Percentiles rank a stretch among this genome's conserved stretches.
Evolutionary conservation across 768 basidiomycete species (phyloP).

Genomic region (Leucosporidium creatinivorum): DNA sequence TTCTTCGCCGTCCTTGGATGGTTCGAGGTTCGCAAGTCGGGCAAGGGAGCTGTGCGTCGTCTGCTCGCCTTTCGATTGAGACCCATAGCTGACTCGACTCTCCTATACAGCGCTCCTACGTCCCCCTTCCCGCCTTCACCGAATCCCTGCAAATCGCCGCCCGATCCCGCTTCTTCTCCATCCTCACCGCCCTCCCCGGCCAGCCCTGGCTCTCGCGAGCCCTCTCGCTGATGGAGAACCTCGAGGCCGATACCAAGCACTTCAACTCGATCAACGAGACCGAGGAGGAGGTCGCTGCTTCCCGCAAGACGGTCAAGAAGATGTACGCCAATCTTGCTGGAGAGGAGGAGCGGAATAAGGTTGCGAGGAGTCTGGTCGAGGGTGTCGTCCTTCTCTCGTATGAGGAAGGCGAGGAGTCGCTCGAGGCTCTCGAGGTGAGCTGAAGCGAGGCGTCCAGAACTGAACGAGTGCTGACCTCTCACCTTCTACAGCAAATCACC

Average conservation of each 20-base stretch:
- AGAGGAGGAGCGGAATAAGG: conserved; percentile 4
- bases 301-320: conserved; percentile 45
- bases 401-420: conserved; percentile 57
- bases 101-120: conserved; percentile 51
- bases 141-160: conserved; percentile 62
- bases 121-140: conserved; percentile 63
- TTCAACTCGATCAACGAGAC: conserved; percentile 26
- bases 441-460: too few species aligned
- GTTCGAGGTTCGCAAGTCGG: conserved; percentile 66
- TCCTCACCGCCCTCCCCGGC: conserved; percentile 62
- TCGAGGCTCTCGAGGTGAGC: conserved; percentile 58
- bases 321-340: conserved; percentile 15
- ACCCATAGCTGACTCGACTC: background rate
- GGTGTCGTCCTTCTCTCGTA: conserved; percentile 64
- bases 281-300: conserved; percentile 44
- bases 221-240: conserved; percentile 27
- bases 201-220: conserved; percentile 28
- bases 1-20: conserved; percentile 77
- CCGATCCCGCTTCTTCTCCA: conserved; percentile 61
- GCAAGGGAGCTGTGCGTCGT: conserved; percentile 48
- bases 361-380: conserved; percentile 24
- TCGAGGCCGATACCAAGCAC: conserved; percentile 29
- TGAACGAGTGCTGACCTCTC: background rate
- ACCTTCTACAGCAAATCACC: conserved; percentile 50
- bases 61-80: background rate